A percentile compares a stretch with the other conserved stretches of the same genome.
phyloP scores from a whole-genome alignment of 768 basidiomycete species.

The Xanthoconium stramineum region DNA sequence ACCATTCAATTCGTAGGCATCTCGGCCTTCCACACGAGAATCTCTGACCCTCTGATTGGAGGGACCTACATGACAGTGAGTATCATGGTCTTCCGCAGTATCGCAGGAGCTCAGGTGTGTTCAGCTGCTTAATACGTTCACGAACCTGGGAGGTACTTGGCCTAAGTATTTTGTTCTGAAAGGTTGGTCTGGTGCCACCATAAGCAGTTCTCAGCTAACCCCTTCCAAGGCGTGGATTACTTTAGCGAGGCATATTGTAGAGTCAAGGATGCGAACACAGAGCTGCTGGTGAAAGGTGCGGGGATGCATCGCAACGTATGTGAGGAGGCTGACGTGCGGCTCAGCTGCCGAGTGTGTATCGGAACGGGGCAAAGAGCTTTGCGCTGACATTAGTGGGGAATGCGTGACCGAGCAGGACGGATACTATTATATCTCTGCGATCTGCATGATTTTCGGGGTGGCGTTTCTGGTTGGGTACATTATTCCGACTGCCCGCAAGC shows the following conservation, averaged over 20 bases:
- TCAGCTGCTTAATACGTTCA: constrained; percentile 91
- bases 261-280: constrained; percentile 54
- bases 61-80: constrained; percentile 99
- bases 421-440: constrained; percentile 77
- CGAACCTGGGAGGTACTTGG: constrained; percentile 98
- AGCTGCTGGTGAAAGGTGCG: constrained; percentile 55
- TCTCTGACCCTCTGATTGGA: constrained; percentile 95
- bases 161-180: constrained; percentile 95
- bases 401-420: constrained; percentile 89
- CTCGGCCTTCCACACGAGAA: constrained; percentile 96
- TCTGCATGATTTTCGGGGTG: constrained; percentile 81
- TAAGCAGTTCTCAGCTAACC: constrained; percentile 8
- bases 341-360: constrained; percentile 87
- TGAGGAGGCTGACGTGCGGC: constrained; percentile 10
- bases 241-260: constrained; percentile 85
- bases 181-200: constrained; percentile 39
- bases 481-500: constrained; percentile 74
- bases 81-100: background rate
- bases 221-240: constrained; percentile 68
- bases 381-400: constrained; percentile 68
- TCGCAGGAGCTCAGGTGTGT: constrained; percentile 4
- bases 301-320: background rate
- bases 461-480: constrained; percentile 72
- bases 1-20: constrained; percentile 99
- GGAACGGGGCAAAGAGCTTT: constrained; percentile 81